These are phyloP conservation scores for Botrytis paeoniae DNA, from an alignment of 2,329 filamentous ascomycete genomes.

Conservation along the genomic window DNA sequence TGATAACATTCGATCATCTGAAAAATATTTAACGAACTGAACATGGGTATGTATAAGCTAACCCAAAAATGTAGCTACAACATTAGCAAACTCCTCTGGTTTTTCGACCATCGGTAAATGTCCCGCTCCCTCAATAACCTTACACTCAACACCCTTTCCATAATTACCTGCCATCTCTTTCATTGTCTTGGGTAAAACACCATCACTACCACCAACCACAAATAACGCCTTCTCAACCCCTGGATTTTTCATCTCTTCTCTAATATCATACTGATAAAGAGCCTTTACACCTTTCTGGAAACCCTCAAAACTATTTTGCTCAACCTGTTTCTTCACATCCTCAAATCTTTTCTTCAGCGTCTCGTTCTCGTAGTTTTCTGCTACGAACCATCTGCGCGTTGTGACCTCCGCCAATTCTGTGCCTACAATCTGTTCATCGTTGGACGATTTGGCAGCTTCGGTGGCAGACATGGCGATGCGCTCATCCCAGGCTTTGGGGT, in stretches of 20 bases:
- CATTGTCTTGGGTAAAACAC: constrained; percentile 76
- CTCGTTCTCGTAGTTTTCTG: constrained; percentile 53
- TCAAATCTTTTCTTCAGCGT: constrained; percentile 48
- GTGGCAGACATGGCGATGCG: constrained; percentile 66
- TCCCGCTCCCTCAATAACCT: constrained; percentile 65
- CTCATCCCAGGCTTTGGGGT: constrained; percentile 76
- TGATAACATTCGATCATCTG: background rate
- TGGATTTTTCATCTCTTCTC: constrained; percentile 47
- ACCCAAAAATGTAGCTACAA: constrained; percentile 56
- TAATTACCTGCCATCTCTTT: constrained; percentile 63
- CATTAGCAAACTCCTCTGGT: constrained; percentile 63
- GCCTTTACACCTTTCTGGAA: constrained; percentile 67
- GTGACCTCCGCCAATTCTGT: constrained; percentile 66
- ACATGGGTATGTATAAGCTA: background rate
- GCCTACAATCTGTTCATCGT: constrained; percentile 54
- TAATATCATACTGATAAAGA: constrained; percentile 69
- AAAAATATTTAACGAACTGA: background rate
- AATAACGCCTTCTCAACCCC: constrained; percentile 60
- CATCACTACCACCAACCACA: constrained; percentile 71
- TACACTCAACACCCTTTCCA: constrained; percentile 57
- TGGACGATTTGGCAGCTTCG: constrained; percentile 41
- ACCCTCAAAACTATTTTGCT: constrained; percentile 64
- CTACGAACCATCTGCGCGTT: constrained; percentile 71
- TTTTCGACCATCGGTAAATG: constrained; percentile 84
- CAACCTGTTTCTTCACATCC: constrained; percentile 66